These are phyloP conservation scores for Fusarium chaquense DNA, from an alignment of 2,329 filamentous ascomycete species.

Conservation along the genomic window DNA sequence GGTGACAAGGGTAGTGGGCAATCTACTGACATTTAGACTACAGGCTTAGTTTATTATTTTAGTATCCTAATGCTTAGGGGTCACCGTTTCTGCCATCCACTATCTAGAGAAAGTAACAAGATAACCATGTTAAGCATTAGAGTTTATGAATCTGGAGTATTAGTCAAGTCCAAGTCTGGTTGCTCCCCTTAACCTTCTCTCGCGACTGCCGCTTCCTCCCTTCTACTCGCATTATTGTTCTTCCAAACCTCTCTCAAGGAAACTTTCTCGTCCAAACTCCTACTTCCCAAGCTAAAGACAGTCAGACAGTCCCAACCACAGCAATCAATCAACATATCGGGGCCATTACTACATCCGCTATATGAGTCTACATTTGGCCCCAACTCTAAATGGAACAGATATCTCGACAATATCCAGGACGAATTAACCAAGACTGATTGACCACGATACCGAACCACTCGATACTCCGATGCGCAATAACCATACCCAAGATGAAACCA, in stretches of 20 bases:
- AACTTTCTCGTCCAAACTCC: too few relatives aligned
- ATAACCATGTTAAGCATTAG: neutral
- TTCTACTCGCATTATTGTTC: neutral
- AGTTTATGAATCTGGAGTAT: neutral
- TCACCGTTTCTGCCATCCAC: too few relatives aligned
- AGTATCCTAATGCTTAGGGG: too few relatives aligned
- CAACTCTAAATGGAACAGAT: neutral
- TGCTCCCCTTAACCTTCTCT: neutral
- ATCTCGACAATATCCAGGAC: neutral
- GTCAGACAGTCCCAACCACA: neutral
- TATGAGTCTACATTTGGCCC: neutral
- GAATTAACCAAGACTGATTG: neutral
- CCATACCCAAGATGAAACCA: neutral
- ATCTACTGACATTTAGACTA: too few relatives aligned
- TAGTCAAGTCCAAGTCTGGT: neutral
- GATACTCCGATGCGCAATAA: neutral
- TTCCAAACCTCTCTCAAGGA: too few relatives aligned
- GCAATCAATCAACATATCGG: fast-evolving
- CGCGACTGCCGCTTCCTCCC: neutral
- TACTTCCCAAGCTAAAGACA: neutral
- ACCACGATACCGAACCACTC: neutral
- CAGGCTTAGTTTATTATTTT: too few relatives aligned
- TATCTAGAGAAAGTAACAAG: too few relatives aligned
- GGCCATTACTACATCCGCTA: neutral
- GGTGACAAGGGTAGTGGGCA: too few relatives aligned